Evolutionary conservation across 2,329 filamentous ascomycete species (phyloP).

Genomic region (Uncinocarpus reesii): DNA sequence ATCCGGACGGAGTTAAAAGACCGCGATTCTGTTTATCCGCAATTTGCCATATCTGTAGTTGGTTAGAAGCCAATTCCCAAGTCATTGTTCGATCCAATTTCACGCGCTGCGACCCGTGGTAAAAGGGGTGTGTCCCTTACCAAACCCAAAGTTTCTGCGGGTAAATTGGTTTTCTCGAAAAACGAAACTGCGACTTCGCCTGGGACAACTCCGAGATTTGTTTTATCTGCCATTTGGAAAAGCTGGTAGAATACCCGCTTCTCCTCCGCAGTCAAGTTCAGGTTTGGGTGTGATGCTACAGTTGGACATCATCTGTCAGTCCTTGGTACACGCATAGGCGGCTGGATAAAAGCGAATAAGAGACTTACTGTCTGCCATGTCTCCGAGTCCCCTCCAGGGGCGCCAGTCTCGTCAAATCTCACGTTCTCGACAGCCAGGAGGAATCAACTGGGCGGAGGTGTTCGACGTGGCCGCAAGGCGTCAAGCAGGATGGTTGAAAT

Average conservation of each 20-base stretch:
- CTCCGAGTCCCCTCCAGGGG: not conserved
- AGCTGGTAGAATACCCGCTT: constrained; percentile 89
- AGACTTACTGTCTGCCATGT: constrained; percentile 10
- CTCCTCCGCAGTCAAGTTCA: constrained; percentile 84
- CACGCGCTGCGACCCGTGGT: not conserved
- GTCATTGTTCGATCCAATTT: not conserved
- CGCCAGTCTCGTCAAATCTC: not conserved
- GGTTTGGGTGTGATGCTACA: constrained; percentile 44
- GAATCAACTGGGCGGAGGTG: not conserved
- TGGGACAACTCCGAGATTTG: constrained; percentile 84
- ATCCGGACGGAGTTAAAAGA: constrained; percentile 82
- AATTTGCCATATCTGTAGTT: constrained; percentile 87
- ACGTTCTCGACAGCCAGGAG: not conserved
- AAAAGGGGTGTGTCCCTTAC: constrained; percentile 41
- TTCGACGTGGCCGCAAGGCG: not conserved
- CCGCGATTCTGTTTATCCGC: constrained; percentile 94
- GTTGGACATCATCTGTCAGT: not conserved
- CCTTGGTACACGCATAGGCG: too few relatives aligned
- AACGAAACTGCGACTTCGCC: constrained; percentile 95
- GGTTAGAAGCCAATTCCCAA: not conserved
- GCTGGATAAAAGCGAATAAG: not conserved
- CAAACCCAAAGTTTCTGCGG: constrained; percentile 77
- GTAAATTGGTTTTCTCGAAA: constrained; percentile 89
- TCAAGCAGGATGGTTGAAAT: not conserved
- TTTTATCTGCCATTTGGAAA: constrained; percentile 84